A percentile compares a stretch with the other conserved stretches of the same genome.
Conservation (phyloP, 2,329 filamentous ascomycete species). For the Xylaria sp. region DNA sequence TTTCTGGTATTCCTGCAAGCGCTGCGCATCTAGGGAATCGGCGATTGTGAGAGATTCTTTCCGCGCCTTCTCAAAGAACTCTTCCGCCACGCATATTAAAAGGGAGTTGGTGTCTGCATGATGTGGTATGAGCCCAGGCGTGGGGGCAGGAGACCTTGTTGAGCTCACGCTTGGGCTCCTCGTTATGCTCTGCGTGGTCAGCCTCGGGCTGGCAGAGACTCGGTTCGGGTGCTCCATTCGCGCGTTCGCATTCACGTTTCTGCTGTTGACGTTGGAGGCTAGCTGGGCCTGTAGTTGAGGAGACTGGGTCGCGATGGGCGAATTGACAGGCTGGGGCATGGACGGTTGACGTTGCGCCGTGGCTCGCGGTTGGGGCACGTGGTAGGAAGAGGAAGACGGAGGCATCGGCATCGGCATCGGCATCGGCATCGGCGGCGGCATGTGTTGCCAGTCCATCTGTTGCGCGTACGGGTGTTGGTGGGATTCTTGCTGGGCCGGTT, state of each 20-base stretch:
- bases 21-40: slow-evolving; percentile 50
- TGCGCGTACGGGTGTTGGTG: slow-evolving; percentile 39
- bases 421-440: slow-evolving; percentile 33
- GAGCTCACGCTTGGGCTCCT: slow-evolving; percentile 40
- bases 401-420: slow-evolving; percentile 24
- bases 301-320: slow-evolving; percentile 32
- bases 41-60: slow-evolving; percentile 53
- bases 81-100: slow-evolving; percentile 72
- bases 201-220: slow-evolving; percentile 38
- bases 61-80: slow-evolving; percentile 72
- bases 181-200: slow-evolving; percentile 32
- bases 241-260: slow-evolving; percentile 19
- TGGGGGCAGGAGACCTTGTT: slow-evolving; percentile 36
- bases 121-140: slow-evolving; percentile 46
- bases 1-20: slow-evolving; percentile 69
- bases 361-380: slow-evolving; percentile 10
- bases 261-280: slow-evolving; percentile 27
- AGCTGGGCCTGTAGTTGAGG: slow-evolving; percentile 32
- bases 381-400: slow-evolving; percentile 53
- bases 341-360: slow-evolving; percentile 15
- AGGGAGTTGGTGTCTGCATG: slow-evolving; percentile 58
- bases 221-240: slow-evolving; percentile 33
- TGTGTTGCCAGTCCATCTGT: slow-evolving; percentile 34
- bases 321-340: slow-evolving; percentile 28
- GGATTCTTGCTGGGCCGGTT: slow-evolving; percentile 42